Evolutionary conservation across 495 filamentous ascomycete species (phyloP).

Genomic region (Rhypophila decipiens): DNA sequence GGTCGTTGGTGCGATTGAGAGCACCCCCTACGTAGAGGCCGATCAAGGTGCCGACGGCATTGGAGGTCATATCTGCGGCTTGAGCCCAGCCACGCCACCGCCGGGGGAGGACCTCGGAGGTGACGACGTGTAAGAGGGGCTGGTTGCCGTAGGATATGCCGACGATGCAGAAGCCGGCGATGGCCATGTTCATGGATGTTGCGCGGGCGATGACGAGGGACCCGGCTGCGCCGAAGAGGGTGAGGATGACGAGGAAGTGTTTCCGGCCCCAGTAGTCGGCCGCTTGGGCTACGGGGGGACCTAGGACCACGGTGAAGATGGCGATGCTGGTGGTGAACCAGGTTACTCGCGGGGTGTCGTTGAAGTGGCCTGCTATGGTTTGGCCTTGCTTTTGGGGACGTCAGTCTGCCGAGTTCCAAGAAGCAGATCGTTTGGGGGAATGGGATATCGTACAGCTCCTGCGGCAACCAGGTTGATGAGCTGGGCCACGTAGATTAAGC

Average conservation of each 20-base stretch:
- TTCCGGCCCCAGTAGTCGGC: constrained; percentile 34
- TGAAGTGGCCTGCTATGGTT: constrained; percentile 17
- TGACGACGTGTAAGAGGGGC: constrained; percentile 28
- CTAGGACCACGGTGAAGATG: constrained; percentile 26
- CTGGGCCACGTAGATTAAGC: constrained; percentile 28
- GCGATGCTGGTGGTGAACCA: constrained; percentile 24
- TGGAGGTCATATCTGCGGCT: constrained; percentile 19
- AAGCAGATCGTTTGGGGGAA: background rate
- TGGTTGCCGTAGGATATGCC: constrained; percentile 26
- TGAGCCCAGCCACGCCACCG: constrained; percentile 23
- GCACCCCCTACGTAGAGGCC: constrained; percentile 19
- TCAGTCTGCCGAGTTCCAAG: no score
- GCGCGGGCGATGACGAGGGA: constrained; percentile 26
- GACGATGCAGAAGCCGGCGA: constrained; percentile 24
- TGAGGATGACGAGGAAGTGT: constrained; percentile 28
- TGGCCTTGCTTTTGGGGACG: constrained; percentile 16
- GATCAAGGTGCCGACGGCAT: constrained; percentile 12
- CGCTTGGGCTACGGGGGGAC: constrained; percentile 27
- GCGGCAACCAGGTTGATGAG: constrained; percentile 24
- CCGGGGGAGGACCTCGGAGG: constrained; percentile 29
- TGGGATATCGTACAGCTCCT: constrained; percentile 20
- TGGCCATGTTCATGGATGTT: constrained; percentile 22
- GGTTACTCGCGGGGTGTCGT: constrained; percentile 7
- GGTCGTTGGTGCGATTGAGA: constrained; percentile 15
- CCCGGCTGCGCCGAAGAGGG: constrained; percentile 22